Evolutionary conservation across 495 filamentous ascomycete genomes (phyloP), one percentile per base, ranked within the genome.

Genomic region (Hypoxylon lenormandii): DNA sequence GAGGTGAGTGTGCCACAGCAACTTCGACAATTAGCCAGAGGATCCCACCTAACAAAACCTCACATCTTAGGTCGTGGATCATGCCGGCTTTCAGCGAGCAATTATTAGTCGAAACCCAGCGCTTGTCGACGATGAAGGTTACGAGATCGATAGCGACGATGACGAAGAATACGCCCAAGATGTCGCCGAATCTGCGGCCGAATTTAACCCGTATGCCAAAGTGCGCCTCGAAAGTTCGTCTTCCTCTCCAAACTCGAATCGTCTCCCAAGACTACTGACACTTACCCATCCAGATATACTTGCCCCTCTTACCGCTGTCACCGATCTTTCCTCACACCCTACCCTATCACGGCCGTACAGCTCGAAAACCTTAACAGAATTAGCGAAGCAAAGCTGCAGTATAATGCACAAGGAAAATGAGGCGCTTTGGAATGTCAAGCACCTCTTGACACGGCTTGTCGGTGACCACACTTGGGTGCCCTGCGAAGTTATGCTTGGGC

Each of bases 41-140:
- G 13, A 53, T 4, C 37, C 10, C 19, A 37, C 58, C 57, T 42
- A 36, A 64, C 33, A 11, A 33, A 30, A 47, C 52, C n/a, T 57
- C 42, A 28, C 21, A 15, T 59, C 56, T 36, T 51, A 97, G 93
- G 86, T 86, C 76, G 87, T 96, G 64, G 89, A 93, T 46, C 92
- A 96, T 78, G 91, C 88, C 22, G 94, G 94, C 10, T 92, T 91
- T 74, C 85, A 89, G 10, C 88, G 96, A 70, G 85, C 92, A 55
- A 95, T 97, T 64, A 89, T 98, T 62, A 86, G 87, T 73, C 86
- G 83, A 22, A 97, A 97, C 66, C 83, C 85, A 5, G 80, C 80
- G n/a, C 74, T 85, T n/a, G 87, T 92, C 70, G 93, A 97, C 76
- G 91, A 92, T 8, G 90, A 97, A 67, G 93, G 94, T 45, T 91